Base-by-base conservation (phyloP, 2,329 filamentous ascomycete genomes). In the Beauveria varroae region DNA sequence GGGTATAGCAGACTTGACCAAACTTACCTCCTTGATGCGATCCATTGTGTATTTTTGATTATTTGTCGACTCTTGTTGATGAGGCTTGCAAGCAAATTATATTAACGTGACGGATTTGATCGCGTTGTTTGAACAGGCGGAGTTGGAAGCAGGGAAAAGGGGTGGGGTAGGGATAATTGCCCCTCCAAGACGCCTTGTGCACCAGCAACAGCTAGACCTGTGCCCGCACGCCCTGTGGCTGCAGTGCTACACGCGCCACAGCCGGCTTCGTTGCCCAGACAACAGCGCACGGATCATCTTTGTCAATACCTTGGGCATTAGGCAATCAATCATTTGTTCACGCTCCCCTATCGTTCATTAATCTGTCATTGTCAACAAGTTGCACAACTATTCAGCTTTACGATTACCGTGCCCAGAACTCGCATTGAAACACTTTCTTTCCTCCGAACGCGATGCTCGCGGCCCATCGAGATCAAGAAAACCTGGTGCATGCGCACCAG, bases 21-120 rank as follows among this genome's bases (percentile, higher is more conserved):
- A 61, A 83, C 88, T 82, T 78, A 93, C 90, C 84, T 92, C 88
- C 87, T 91, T 93, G 77, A 95, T 93, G 78, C 88, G 89, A 78
- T 95, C 90, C 90, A 93, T 93, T 72, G 72, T 83, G 75, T 69
- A 47, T 63, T 63, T 58, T 37, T 64, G 66, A 65, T 63, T 57
- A 52, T 55, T 62, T 57, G 61, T 51, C 62, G 53, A 63, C 59
- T 24, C 59, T 61, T 49, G 47, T 57, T 64, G 60, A 63, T 63
- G 46, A 60, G 16, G 16, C 3, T 54, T 54, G 16, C 14, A 26
- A 41, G 26, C n/a, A 56, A 52, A 52, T 34, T 57, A 34, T 60
- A 53, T 44, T 22, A 46, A 30, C 43, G 30, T 54, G 57, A 58
- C 52, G 41, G 61, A 47, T 59, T 59, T 58, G 60, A 58, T 62